Percentiles rank a stretch among this genome's conserved stretches.
Conservation (phyloP, 257 asterid species). For the Coffea canephora region DNA sequence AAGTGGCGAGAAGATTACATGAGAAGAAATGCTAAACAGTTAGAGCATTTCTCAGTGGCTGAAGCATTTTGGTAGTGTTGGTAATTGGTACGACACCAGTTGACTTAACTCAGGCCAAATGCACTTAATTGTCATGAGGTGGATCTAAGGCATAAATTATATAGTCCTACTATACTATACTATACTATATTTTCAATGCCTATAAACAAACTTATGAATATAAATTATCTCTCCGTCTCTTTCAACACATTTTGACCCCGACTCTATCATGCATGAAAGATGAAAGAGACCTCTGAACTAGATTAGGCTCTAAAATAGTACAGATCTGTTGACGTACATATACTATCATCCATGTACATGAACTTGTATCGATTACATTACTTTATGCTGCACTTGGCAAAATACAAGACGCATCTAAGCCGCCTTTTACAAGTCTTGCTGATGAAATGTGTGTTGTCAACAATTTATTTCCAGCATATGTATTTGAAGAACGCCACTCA, state of each 20-base stretch:
- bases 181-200: neutral
- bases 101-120: neutral
- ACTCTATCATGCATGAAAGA: neutral
- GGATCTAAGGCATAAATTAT: too few relatives aligned
- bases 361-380: neutral
- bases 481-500: neutral
- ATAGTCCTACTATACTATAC: too few relatives aligned
- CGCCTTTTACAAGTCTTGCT: neutral
- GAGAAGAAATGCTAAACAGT: neutral
- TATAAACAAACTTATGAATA: neutral
- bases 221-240: neutral
- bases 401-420: neutral
- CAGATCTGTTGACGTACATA: neutral
- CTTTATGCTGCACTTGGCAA: constrained; percentile 1
- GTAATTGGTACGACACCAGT: neutral
- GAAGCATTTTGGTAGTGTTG: neutral
- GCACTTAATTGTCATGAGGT: neutral
- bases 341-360: neutral
- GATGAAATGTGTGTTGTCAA: neutral
- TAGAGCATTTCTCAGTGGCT: neutral
- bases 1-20: neutral
- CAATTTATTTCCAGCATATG: neutral
- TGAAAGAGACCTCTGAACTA: neutral
- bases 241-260: neutral
- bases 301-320: neutral